These are phyloP conservation scores for Candida maltosa DNA, from an alignment of 805 yeast genomes.

Conservation along the genomic window DNA sequence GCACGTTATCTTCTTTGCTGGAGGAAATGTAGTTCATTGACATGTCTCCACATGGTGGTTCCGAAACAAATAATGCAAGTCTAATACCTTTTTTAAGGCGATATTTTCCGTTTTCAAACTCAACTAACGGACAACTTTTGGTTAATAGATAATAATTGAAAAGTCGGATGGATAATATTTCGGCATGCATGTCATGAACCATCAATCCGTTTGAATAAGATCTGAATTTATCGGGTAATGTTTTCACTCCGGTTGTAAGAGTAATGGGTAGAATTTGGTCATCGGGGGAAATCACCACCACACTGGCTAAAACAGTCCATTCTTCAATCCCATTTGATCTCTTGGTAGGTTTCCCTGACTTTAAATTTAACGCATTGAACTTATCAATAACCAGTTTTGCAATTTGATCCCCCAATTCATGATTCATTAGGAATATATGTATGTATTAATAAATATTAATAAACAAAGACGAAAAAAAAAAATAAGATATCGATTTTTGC, in stretches of 20 bases:
- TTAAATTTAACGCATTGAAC: constrained; percentile 27
- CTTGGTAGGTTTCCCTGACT: constrained; percentile 54
- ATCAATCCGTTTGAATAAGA: constrained; percentile 51
- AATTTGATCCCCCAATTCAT: constrained; percentile 15
- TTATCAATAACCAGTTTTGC: constrained; percentile 22
- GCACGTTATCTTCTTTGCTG: constrained; percentile 10
- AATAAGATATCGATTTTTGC: not conserved
- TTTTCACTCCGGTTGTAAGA: constrained; percentile 81
- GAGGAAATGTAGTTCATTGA: constrained; percentile 48
- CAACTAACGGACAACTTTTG: constrained; percentile 33
- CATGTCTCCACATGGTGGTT: constrained; percentile 89
- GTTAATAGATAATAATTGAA: constrained; percentile 61
- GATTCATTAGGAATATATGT: not conserved
- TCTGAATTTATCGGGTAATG: constrained; percentile 54
- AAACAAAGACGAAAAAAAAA: not conserved
- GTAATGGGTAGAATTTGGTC: constrained; percentile 37
- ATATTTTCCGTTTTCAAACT: constrained; percentile 17
- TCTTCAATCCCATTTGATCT: constrained; percentile 67
- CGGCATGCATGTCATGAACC: constrained; percentile 91
- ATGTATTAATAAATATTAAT: too few species aligned
- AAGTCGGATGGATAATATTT: constrained; percentile 66
- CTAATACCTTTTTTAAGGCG: constrained; percentile 32
- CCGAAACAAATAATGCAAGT: constrained; percentile 65
- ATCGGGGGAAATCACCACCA: constrained; percentile 46
- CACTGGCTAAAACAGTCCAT: constrained; percentile 82